Evolutionary conservation across 139 green algal species (phyloP).

Genomic region (Eudorina sp.): DNA sequence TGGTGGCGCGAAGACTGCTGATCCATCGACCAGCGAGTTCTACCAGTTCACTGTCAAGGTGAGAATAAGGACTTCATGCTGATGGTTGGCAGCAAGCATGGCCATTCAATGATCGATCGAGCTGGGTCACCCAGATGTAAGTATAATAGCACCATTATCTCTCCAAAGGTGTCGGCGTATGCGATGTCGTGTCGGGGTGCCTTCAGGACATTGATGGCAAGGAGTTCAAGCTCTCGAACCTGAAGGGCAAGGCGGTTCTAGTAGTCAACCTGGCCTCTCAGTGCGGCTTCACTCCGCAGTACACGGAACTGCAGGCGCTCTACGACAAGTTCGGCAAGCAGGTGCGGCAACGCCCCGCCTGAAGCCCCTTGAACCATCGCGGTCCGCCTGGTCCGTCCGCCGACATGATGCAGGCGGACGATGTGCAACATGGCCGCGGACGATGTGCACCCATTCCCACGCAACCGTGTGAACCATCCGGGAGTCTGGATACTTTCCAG

Average conservation of each 20-base stretch:
- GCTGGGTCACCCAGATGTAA: background rate
- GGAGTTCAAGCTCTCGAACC: constrained; percentile 52
- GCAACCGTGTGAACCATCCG: too few relatives aligned
- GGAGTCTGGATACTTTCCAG: too few relatives aligned
- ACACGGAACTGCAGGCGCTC: constrained; percentile 63
- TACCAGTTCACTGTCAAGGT: constrained; percentile 69
- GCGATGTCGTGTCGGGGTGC: too few relatives aligned
- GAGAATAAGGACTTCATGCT: background rate
- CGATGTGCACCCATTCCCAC: too few relatives aligned
- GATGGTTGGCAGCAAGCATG: background rate
- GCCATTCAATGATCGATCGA: background rate
- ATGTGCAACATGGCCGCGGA: too few relatives aligned
- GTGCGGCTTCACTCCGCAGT: constrained; percentile 66
- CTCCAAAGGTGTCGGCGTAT: too few relatives aligned
- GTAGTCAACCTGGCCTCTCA: constrained; percentile 75
- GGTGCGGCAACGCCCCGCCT: background rate
- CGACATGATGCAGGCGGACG: too few relatives aligned
- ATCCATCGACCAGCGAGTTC: constrained; percentile 31
- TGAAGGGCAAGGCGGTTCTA: constrained; percentile 79
- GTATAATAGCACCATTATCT: background rate
- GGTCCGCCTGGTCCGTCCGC: too few relatives aligned
- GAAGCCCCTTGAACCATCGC: too few relatives aligned
- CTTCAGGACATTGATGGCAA: constrained; percentile 67
- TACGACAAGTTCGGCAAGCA: constrained; percentile 74
- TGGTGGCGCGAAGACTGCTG: constrained; percentile 26